Percentiles rank a stretch among this genome's conserved stretches.
Conservation (phyloP, 2,329 filamentous ascomycete genomes). For the Xylaria multiplex region DNA sequence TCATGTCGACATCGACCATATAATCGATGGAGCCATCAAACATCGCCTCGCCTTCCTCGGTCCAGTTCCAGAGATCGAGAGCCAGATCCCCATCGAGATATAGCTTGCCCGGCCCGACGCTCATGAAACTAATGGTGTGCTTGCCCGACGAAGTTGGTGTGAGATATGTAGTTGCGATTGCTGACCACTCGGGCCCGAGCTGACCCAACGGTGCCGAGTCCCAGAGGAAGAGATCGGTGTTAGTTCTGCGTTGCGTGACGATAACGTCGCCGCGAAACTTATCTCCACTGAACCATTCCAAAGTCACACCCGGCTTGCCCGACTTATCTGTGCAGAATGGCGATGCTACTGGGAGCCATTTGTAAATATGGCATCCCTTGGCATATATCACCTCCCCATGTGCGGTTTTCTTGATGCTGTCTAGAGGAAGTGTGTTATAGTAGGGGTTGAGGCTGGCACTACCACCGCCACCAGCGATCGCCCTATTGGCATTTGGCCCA, state of each 20-base stretch:
- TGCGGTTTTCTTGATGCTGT: conserved; percentile 67
- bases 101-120: conserved; percentile 71
- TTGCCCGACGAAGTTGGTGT: conserved; percentile 68
- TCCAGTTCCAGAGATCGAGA: conserved; percentile 76
- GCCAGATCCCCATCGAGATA: conserved; percentile 68
- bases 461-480: conserved; percentile 74
- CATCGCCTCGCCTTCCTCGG: conserved; percentile 75
- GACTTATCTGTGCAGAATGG: conserved; percentile 65
- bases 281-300: conserved; percentile 73
- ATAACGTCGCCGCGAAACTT: conserved; percentile 67
- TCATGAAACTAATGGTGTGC: conserved; percentile 75
- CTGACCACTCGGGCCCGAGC: conserved; percentile 72
- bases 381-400: conserved; percentile 68
- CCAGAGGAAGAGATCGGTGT: conserved; percentile 76
- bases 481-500: conserved; percentile 73
- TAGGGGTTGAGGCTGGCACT: conserved; percentile 76
- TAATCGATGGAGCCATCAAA: conserved; percentile 75
- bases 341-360: conserved; percentile 72
- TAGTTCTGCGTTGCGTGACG: conserved; percentile 67
- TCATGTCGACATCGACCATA: conserved; percentile 68
- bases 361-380: conserved; percentile 70
- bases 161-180: conserved; percentile 68
- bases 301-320: conserved; percentile 68
- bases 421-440: conserved; percentile 72
- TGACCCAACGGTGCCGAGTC: conserved; percentile 71